Evolutionary conservation across 164 flowering plant species (phyloP), one percentile per base, ranked within the genome.

Genomic region (Platanus orientalis): DNA sequence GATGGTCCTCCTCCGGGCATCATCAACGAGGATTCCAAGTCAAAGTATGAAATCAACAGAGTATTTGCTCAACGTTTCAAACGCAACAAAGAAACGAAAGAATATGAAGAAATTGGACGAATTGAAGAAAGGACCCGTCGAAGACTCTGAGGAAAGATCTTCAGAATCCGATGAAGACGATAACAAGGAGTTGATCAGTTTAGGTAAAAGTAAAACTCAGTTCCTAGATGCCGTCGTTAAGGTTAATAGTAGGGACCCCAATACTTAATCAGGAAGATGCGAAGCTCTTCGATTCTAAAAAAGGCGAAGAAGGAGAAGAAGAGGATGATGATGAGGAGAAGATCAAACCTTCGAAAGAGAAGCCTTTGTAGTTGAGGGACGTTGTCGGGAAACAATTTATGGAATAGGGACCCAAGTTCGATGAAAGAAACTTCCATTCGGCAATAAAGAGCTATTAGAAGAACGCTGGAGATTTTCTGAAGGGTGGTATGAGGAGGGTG

Each of bases 71-170:
- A 69, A 17, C 65, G 89, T 27, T 85, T 63, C 51, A 88, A 84
- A 81, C 80, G 90, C 71, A 93, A 93, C 75, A n/a, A 84, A 90
- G 75, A 80, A 74, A 67, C 76, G 98, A 7, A 91, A 92, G 68
- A 92, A 83, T 58, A 69, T 90, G 60, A 90, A 90, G 40, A 64
- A 80, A 21, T 64, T 80, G 11, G 80, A 88, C 53, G 96, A 86
- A 73, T 63, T 86, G 77, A 87, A 81, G 76, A 78, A 65, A 40
- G 96, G 93, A 13, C 45, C 71, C 6, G 62, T 81, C 1, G 71
- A 48, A 6, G 83, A 76, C 28, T 64, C 80, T 3, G 71, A 67
- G 7, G 58, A 32, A 2, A 28, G 27, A 0, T 20, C 60, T 54
- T 70, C 74, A 0, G 72, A 66, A 9, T 72, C 78, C 36, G 80